phyloP scores from a whole-genome alignment of 306 rosid species.

The Lablab purpureus region DNA sequence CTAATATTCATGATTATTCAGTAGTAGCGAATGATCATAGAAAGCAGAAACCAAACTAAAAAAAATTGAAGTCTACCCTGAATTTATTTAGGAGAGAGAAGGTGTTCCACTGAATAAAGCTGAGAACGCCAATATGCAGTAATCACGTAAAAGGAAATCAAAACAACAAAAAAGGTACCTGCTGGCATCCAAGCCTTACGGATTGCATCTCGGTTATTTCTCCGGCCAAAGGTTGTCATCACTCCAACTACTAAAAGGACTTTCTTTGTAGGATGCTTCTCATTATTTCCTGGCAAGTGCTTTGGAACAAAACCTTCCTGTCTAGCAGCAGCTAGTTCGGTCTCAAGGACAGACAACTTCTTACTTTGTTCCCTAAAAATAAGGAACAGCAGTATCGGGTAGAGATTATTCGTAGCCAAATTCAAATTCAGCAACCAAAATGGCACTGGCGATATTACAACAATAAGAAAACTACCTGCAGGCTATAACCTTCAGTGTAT shows the following conservation, averaged over 20 bases:
- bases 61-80: constrained; percentile 25
- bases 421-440: constrained; percentile 26
- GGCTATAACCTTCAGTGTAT: constrained; percentile 63
- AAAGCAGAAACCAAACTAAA: constrained; percentile 27
- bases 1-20: neutral
- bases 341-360: constrained; percentile 64
- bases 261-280: constrained; percentile 57
- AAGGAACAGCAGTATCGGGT: constrained; percentile 34
- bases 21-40: constrained; percentile 17
- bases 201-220: constrained; percentile 74
- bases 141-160: constrained; percentile 12
- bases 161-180: constrained; percentile 53
- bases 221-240: constrained; percentile 69
- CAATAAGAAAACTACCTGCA: constrained; percentile 65
- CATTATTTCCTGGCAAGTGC: constrained; percentile 44
- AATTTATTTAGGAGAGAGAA: constrained; percentile 20
- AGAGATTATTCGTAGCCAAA: constrained; percentile 30
- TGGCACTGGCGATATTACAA: neutral
- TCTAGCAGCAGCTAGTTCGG: constrained; percentile 69
- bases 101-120: constrained; percentile 18
- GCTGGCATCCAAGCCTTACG: constrained; percentile 84
- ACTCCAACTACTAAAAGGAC: constrained; percentile 65
- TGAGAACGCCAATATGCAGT: constrained; percentile 15
- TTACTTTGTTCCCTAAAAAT: constrained; percentile 69
- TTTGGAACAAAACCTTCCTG: constrained; percentile 69